Percentiles rank a stretch among this genome's conserved stretches.
These are phyloP conservation scores for Ceratobasidium sp. DNA, from an alignment of 1,284 basidiomycete genomes.

Conservation along the genomic window DNA sequence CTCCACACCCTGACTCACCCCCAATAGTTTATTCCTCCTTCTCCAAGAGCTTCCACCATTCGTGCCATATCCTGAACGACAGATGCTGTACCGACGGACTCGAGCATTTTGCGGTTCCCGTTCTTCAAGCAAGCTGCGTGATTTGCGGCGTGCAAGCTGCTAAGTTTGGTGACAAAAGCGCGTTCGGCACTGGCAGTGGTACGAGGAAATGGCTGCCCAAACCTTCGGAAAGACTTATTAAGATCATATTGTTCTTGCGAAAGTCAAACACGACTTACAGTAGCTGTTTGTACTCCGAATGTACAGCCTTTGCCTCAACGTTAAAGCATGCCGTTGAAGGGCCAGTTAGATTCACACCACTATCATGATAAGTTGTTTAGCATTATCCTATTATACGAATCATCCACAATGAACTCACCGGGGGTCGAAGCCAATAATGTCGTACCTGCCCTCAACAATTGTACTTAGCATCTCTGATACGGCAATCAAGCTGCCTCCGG, in stretches of 20 bases:
- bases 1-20: slow-evolving; percentile 9
- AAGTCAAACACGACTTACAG: background rate
- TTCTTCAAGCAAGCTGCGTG: slow-evolving; percentile 45
- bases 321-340: slow-evolving; percentile 34
- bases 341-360: slow-evolving; percentile 35
- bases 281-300: background rate
- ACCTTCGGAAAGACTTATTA: background rate
- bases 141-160: slow-evolving; percentile 6
- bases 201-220: slow-evolving; percentile 30
- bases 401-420: slow-evolving; percentile 43
- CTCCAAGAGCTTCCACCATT: slow-evolving; percentile 51
- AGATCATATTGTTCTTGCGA: background rate
- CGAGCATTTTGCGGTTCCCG: slow-evolving; percentile 48
- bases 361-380: background rate
- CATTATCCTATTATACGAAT: background rate
- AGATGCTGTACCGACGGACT: slow-evolving; percentile 49
- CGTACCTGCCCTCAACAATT: slow-evolving; percentile 49
- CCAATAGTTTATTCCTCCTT: slow-evolving; percentile 44
- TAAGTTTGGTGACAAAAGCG: background rate
- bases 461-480: slow-evolving; percentile 38
- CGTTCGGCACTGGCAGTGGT: background rate
- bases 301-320: slow-evolving; percentile 13
- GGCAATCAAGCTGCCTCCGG: slow-evolving; percentile 41
- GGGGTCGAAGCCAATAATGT: slow-evolving; percentile 43
- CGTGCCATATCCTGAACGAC: slow-evolving; percentile 51